A percentile compares a stretch with the other conserved stretches of the same genome.
These are phyloP conservation scores for Hyaloscypha hepaticicola DNA, from an alignment of 495 filamentous ascomycete species.

Conservation along the genomic window DNA sequence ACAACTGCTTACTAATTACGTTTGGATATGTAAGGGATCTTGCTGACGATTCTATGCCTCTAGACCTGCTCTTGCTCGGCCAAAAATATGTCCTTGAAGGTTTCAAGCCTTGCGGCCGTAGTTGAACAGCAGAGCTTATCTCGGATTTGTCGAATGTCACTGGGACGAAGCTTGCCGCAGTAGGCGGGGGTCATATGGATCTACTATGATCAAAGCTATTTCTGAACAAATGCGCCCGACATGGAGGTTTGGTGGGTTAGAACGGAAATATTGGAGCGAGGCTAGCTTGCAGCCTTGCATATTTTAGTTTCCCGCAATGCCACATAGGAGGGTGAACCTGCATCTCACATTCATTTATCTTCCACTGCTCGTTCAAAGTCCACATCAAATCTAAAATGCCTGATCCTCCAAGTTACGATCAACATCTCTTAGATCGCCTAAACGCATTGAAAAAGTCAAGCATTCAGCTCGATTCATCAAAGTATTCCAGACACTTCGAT, in stretches of 20 bases:
- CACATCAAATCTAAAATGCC: conserved; percentile 24
- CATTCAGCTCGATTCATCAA: conserved; percentile 28
- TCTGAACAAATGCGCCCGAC: too few species aligned
- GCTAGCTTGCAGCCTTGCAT: conserved; percentile 19
- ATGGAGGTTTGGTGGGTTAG: neutral
- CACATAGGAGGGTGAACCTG: neutral
- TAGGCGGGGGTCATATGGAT: too few species aligned
- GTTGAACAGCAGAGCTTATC: too few species aligned
- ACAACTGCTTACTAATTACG: neutral
- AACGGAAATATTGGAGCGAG: neutral
- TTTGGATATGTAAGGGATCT: neutral
- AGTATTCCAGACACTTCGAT: conserved; percentile 11
- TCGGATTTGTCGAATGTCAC: too few species aligned
- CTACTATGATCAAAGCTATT: too few species aligned
- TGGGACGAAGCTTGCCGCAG: too few species aligned
- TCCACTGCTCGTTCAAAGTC: neutral
- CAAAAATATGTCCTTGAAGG: neutral
- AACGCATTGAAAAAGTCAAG: conserved; percentile 42
- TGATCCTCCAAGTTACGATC: conserved; percentile 32
- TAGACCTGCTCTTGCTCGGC: neutral
- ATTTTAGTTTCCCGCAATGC: neutral
- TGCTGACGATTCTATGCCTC: neutral
- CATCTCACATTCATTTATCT: neutral
- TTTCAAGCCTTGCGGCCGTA: too few species aligned
- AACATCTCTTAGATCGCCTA: conserved; percentile 37